Percentiles rank a stretch among this genome's conserved stretches.
phyloP scores from a whole-genome alignment of 257 asterid genomes.

The Solanum chaucha region DNA sequence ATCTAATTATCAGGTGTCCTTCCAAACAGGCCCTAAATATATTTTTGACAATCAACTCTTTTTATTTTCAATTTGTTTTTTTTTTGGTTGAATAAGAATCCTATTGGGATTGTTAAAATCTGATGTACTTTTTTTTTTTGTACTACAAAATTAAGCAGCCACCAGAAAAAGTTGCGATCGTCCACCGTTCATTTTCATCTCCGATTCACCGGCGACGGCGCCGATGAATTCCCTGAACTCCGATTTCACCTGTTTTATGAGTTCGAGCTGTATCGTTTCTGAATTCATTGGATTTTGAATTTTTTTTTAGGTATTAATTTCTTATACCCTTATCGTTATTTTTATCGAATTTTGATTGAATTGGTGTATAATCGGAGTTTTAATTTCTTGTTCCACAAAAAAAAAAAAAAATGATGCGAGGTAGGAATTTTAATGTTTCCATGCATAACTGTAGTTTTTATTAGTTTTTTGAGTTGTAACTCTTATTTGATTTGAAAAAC shows the following conservation, averaged over 20 bases:
- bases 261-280: not conserved
- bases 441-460: not conserved
- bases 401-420: not conserved
- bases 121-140: not conserved
- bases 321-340: not conserved
- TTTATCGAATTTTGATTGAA: not conserved
- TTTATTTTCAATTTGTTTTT: not conserved
- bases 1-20: no score
- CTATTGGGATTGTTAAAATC: not conserved
- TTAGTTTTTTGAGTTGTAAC: not conserved
- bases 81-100: not conserved
- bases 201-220: constrained; percentile 36
- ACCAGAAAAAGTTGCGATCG: not conserved
- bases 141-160: not conserved
- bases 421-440: not conserved
- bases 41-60: not conserved
- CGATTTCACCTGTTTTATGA: not conserved
- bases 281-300: not conserved
- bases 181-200: not conserved
- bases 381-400: not conserved
- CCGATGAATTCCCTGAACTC: not conserved
- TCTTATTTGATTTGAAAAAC: not conserved
- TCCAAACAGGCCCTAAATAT: not conserved
- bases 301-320: not conserved
- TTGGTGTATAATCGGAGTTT: not conserved